Conservation (phyloP, 2,329 filamentous ascomycete species). For the Talaromyces funiculosus region DNA sequence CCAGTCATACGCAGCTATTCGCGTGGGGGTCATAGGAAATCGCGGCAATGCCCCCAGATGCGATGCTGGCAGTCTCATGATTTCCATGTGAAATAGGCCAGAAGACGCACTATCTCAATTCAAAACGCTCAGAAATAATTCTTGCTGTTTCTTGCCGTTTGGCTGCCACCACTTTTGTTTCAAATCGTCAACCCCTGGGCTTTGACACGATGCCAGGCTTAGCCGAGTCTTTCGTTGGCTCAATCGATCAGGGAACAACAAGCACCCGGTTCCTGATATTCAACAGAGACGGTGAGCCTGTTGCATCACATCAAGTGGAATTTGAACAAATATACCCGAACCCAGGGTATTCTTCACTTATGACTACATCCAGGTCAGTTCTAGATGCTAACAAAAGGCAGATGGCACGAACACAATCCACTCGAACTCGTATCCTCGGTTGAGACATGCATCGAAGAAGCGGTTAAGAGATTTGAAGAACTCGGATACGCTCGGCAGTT, state of each 20-base stretch:
- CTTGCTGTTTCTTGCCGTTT: background rate
- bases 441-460: slow-evolving; percentile 69
- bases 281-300: slow-evolving; percentile 67
- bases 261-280: slow-evolving; percentile 87
- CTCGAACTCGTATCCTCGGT: slow-evolving; percentile 68
- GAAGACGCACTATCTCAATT: background rate
- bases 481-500: slow-evolving; percentile 59
- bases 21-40: slow-evolving; percentile 3
- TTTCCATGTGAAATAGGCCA: background rate
- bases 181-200: background rate
- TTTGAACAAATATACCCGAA: slow-evolving; percentile 79
- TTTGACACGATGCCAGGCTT: slow-evolving; percentile 2
- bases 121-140: background rate
- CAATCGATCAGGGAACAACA: slow-evolving; percentile 87
- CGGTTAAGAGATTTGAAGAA: slow-evolving; percentile 61
- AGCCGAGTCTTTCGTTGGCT: slow-evolving; percentile 60
- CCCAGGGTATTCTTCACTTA: slow-evolving; percentile 58
- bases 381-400: slow-evolving; percentile 29
- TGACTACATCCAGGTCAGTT: background rate
- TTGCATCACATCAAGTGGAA: slow-evolving; percentile 79
- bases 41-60: background rate
- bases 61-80: background rate
- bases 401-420: slow-evolving; percentile 87
- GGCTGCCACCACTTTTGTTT: background rate
- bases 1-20: slow-evolving; percentile 11